Evolutionary conservation across 1,284 basidiomycete genomes (phyloP).

Genomic region (Entoloma clypeatum): DNA sequence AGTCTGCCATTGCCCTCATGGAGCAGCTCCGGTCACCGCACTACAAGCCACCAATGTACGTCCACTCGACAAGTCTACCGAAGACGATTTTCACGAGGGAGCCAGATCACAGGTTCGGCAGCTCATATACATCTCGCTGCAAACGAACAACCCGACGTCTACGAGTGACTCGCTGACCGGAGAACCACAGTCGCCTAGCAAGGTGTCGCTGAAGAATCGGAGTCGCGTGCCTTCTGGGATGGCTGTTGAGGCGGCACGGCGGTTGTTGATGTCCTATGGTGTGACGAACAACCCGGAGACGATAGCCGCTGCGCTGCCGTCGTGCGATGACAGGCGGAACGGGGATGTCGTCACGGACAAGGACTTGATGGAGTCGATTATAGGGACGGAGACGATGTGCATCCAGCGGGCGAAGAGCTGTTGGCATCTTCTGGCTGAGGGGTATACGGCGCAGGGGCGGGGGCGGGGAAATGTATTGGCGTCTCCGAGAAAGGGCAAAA

Average conservation of each 20-base stretch:
- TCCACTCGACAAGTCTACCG: slow-evolving; percentile 13
- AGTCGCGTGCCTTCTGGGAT: slow-evolving; percentile 41
- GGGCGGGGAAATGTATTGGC: slow-evolving; percentile 25
- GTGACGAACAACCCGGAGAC: slow-evolving; percentile 52
- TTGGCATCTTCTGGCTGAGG: slow-evolving; percentile 57
- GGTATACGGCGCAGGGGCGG: slow-evolving; percentile 45
- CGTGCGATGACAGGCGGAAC: slow-evolving; percentile 30
- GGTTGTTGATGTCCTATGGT: slow-evolving; percentile 53
- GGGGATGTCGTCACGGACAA: slow-evolving; percentile 26
- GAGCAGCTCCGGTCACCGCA: slow-evolving; percentile 55
- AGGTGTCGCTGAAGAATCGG: slow-evolving; percentile 41
- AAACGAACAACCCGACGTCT: slow-evolving; percentile 39
- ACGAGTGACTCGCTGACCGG: slow-evolving; percentile 33
- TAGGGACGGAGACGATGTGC: slow-evolving; percentile 50
- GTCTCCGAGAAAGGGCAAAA: slow-evolving; percentile 31
- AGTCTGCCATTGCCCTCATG: slow-evolving; percentile 55
- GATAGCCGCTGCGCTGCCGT: slow-evolving; percentile 54
- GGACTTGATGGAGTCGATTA: slow-evolving; percentile 47
- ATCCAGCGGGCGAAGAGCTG: slow-evolving; percentile 52
- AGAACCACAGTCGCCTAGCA: slow-evolving; percentile 42
- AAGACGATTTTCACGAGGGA: background rate
- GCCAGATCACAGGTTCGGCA: slow-evolving; percentile 59
- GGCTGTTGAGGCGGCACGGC: slow-evolving; percentile 48
- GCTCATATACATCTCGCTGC: slow-evolving; percentile 63
- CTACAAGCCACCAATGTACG: slow-evolving; percentile 53